Conservation (phyloP, 2,329 filamentous ascomycete genomes). For the Ophiosphaerella herpotricha region DNA sequence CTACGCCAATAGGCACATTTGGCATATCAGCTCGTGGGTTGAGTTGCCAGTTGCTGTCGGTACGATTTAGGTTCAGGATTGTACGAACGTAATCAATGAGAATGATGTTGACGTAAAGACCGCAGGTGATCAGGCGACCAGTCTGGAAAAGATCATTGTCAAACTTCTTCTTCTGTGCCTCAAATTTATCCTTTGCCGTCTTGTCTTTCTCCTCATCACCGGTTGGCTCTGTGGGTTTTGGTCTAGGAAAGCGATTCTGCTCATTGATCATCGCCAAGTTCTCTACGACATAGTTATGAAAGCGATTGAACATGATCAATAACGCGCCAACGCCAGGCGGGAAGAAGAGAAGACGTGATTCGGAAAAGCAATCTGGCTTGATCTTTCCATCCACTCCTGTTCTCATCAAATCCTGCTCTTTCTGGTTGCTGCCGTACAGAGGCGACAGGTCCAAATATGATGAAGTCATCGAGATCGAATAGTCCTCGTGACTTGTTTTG, state of each 20-base stretch:
- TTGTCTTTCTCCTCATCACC: conserved; percentile 51
- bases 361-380: conserved; percentile 72
- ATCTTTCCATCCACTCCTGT: conserved; percentile 69
- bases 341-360: conserved; percentile 67
- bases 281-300: conserved; percentile 84
- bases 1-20: conserved; percentile 69
- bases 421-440: conserved; percentile 72
- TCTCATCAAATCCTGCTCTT: conserved; percentile 68
- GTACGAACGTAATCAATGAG: conserved; percentile 60
- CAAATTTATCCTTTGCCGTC: conserved; percentile 28
- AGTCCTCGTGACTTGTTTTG: conserved; percentile 66
- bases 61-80: conserved; percentile 65
- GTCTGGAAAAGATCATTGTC: conserved; percentile 58
- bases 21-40: conserved; percentile 74
- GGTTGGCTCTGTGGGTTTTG: conserved; percentile 45
- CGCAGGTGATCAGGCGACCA: conserved; percentile 57
- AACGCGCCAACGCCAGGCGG: conserved; percentile 71
- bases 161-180: conserved; percentile 42
- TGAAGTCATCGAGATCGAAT: conserved; percentile 68
- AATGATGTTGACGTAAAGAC: conserved; percentile 59
- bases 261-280: conserved; percentile 88
- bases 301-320: conserved; percentile 70
- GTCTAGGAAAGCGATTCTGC: conserved; percentile 73
- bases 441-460: conserved; percentile 77
- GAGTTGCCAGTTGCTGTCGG: conserved; percentile 78